Evolutionary conservation across 129 eudicot species (phyloP).

Genomic region (Glebionis coronaria): DNA sequence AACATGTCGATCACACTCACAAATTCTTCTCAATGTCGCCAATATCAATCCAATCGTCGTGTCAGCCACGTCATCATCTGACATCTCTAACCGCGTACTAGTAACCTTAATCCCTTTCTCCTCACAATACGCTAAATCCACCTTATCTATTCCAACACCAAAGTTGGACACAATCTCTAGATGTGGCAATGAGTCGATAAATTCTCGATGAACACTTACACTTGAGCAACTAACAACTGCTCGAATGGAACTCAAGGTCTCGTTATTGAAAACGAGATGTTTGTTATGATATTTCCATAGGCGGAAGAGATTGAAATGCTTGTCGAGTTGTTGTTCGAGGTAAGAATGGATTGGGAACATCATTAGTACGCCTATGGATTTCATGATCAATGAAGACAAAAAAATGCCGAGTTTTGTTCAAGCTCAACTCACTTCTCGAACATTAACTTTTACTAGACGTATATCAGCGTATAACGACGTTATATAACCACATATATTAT

Average conservation of each 20-base stretch:
- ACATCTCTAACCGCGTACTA: slow-evolving; percentile 56
- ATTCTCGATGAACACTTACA: slow-evolving; percentile 44
- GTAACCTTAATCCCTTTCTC: slow-evolving; percentile 66
- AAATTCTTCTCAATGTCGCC: slow-evolving; percentile 47
- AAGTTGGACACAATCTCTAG: slow-evolving; percentile 56
- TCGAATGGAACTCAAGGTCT: slow-evolving; percentile 36
- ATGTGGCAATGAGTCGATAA: slow-evolving; percentile 53
- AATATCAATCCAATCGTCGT: slow-evolving; percentile 55
- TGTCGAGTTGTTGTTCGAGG: slow-evolving; percentile 62
- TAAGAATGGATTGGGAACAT: slow-evolving; percentile 46
- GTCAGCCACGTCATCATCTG: slow-evolving; percentile 73
- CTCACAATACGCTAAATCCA: slow-evolving; percentile 60
- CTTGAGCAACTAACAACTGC: slow-evolving; percentile 52
- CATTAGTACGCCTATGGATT: slow-evolving; percentile 57
- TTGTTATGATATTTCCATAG: slow-evolving; percentile 45
- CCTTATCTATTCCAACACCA: slow-evolving; percentile 65
- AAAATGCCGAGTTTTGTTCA: no score
- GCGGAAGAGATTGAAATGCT: slow-evolving; percentile 54
- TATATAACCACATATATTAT: no score
- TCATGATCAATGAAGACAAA: slow-evolving; percentile 32
- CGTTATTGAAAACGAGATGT: slow-evolving; percentile 34
- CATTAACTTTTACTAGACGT: no score
- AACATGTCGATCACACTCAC: slow-evolving; percentile 48
- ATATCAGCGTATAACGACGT: no score
- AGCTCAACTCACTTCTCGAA: no score